These are phyloP conservation scores for Mycena leptocephala DNA, from an alignment of 768 basidiomycete species.

Conservation along the genomic window DNA sequence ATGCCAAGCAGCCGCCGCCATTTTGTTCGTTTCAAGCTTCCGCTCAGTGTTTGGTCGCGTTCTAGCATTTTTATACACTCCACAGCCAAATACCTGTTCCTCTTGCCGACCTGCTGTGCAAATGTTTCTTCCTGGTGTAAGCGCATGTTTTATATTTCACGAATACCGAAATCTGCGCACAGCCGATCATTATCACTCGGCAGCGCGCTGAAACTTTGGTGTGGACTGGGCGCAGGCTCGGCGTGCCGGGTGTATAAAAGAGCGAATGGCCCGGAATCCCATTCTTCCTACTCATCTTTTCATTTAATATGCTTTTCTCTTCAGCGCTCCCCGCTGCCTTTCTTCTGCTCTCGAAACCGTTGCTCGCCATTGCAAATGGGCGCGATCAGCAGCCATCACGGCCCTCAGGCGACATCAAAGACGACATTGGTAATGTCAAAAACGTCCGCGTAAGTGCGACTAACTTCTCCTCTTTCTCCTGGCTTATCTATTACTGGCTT, in stretches of 20 bases:
- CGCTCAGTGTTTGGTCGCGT: background rate
- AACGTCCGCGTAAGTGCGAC: conserved; percentile 1
- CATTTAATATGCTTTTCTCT: background rate
- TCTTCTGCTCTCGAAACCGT: background rate
- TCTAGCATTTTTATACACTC: too few species aligned
- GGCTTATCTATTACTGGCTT: background rate
- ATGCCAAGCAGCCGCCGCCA: background rate
- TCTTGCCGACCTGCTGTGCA: background rate
- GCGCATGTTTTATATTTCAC: background rate
- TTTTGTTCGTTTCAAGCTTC: background rate
- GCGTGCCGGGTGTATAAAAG: background rate
- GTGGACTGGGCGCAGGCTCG: background rate
- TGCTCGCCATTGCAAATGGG: conserved; percentile 6
- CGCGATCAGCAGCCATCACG: conserved; percentile 1
- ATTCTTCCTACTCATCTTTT: background rate
- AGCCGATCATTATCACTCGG: background rate
- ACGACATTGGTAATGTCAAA: background rate
- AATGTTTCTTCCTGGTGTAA: background rate
- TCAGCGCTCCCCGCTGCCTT: background rate
- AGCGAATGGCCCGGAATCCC: background rate
- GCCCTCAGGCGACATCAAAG: background rate
- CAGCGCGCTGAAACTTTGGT: background rate
- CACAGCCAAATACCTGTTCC: too few species aligned
- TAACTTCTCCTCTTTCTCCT: background rate
- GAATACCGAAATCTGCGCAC: background rate